Evolutionary conservation across 805 yeast genomes (phyloP).

Genomic region (Torulaspora quercuum): DNA sequence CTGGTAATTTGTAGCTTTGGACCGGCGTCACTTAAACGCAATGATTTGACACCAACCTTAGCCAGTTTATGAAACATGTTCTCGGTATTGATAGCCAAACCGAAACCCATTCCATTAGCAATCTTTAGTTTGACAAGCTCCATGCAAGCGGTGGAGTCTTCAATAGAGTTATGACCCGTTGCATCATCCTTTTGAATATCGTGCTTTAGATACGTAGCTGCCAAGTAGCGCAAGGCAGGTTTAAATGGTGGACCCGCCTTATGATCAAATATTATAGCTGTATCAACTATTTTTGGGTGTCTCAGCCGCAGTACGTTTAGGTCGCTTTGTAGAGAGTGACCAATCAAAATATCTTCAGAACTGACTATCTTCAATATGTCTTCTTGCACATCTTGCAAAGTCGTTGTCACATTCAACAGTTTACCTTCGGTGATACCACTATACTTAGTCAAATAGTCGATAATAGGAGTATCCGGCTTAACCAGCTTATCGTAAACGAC

Average conservation of each 20-base stretch:
- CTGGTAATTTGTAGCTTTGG: conserved; percentile 18
- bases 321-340: conserved; percentile 89
- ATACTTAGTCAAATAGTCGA: conserved; percentile 75
- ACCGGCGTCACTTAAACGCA: conserved; percentile 38
- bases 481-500: conserved; percentile 71
- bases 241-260: conserved; percentile 77
- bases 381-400: conserved; percentile 63
- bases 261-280: conserved; percentile 73
- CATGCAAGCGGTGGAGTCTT: conserved; percentile 78
- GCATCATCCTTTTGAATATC: conserved; percentile 62
- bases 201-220: conserved; percentile 50
- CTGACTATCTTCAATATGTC: conserved; percentile 47
- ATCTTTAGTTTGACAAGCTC: conserved; percentile 71
- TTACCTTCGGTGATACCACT: conserved; percentile 83
- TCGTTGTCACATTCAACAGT: conserved; percentile 58
- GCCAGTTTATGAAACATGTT: conserved; percentile 42
- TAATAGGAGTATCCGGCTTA: conserved; percentile 69
- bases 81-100: conserved; percentile 46
- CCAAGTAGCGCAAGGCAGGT: conserved; percentile 73
- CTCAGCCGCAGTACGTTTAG: conserved; percentile 63
- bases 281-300: conserved; percentile 77
- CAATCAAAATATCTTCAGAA: conserved; percentile 67
- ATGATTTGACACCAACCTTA: conserved; percentile 30
- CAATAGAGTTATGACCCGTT: conserved; percentile 79
- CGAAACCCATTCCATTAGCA: conserved; percentile 62